Percentiles rank a stretch among this genome's conserved stretches.
Evolutionary conservation across 176 grass and related monocot genomes (phyloP).

Genomic region (Carex myosuroides): DNA sequence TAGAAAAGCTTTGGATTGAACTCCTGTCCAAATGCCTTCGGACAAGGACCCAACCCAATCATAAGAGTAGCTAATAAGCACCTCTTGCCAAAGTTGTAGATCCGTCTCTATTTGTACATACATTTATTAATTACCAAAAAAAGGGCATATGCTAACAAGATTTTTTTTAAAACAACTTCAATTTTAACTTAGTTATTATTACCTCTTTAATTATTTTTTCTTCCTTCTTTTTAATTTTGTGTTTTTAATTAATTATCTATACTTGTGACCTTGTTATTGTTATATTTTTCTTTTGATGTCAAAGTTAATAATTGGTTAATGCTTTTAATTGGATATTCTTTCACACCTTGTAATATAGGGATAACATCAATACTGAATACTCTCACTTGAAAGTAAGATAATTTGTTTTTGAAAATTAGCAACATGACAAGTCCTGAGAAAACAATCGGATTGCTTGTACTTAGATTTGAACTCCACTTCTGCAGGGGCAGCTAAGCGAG

Average conservation of each 20-base stretch:
- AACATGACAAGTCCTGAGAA: too few species aligned
- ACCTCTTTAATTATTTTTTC: background rate
- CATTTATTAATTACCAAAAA: background rate
- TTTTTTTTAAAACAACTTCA: background rate
- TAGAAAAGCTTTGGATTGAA: too few species aligned
- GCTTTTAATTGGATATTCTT: background rate
- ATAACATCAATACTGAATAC: background rate
- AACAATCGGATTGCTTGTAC: too few species aligned
- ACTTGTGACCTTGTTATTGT: background rate
- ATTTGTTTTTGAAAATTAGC: too few species aligned
- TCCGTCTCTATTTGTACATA: too few species aligned
- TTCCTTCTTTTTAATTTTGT: background rate
- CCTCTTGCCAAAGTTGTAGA: too few species aligned
- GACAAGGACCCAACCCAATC: too few species aligned
- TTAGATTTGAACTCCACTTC: too few species aligned
- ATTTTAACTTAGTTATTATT: background rate
- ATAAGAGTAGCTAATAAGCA: too few species aligned
- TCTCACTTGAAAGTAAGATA: background rate
- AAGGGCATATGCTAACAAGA: background rate
- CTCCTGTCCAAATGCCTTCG: too few species aligned
- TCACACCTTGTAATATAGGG: background rate
- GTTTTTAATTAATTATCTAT: background rate
- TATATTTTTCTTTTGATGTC: background rate
- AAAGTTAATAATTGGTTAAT: background rate
- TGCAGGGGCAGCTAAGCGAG: too few species aligned